A percentile compares a stretch with the other conserved stretches of the same genome.
Evolutionary conservation across 306 rosid species (phyloP).

Genomic region (Quercus berberidifolia): DNA sequence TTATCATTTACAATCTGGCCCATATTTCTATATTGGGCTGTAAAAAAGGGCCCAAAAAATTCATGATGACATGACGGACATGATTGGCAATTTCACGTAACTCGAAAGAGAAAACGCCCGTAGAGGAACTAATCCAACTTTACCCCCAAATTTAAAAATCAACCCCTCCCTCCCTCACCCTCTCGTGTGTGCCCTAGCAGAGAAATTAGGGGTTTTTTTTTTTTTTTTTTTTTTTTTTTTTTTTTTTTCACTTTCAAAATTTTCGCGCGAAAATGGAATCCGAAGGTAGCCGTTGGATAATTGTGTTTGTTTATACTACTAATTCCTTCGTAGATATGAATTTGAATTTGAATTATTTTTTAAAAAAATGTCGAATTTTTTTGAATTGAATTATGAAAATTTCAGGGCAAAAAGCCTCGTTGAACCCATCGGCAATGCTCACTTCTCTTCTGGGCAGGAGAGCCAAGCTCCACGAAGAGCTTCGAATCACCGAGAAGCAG

Average conservation of each 20-base stretch:
- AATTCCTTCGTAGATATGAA: background rate
- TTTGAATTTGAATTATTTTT: background rate
- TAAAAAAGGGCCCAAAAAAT: background rate
- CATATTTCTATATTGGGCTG: background rate
- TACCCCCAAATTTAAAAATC: background rate
- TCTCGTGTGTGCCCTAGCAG: constrained; percentile 2
- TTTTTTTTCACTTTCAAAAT: constrained; percentile 1
- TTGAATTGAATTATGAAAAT: background rate
- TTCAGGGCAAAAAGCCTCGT: constrained; percentile 66
- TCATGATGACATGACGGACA: background rate
- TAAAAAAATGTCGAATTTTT: background rate
- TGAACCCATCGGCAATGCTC: constrained; percentile 85
- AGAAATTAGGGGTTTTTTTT: constrained; percentile 26
- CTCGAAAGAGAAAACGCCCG: background rate
- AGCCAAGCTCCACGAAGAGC: constrained; percentile 92
- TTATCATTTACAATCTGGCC: background rate
- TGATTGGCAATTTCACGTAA: background rate
- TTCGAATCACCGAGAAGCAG: constrained; percentile 89
- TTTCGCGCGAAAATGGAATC: constrained; percentile 55
- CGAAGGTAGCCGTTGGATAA: constrained; percentile 42
- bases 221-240: constrained; percentile 22
- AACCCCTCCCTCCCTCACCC: background rate
- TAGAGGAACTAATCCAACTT: background rate
- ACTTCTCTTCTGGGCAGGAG: constrained; percentile 72
- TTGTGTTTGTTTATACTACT: background rate